Percentiles rank a stretch among this genome's conserved stretches.
Conservation (phyloP, 208 protist species). For the Herpetomonas tarakana region DNA sequence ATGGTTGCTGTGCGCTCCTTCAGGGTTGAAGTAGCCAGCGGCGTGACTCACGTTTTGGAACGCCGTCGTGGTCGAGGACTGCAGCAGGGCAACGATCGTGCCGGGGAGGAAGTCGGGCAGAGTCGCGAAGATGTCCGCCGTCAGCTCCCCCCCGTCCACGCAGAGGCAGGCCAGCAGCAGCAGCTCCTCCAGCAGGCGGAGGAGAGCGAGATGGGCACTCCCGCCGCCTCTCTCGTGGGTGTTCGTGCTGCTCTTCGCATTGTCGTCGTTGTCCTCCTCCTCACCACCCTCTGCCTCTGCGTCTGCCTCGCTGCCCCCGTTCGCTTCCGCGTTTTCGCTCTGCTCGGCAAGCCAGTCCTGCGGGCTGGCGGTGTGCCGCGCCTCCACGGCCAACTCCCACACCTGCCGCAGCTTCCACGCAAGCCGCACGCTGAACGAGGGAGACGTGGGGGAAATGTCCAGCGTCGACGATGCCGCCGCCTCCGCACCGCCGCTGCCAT, state of each 20-base stretch:
- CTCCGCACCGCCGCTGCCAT: neutral
- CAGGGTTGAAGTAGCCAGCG: conserved; percentile 17
- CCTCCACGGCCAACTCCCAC: conserved; percentile 33
- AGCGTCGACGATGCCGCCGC: too few relatives aligned
- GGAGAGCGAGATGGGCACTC: conserved; percentile 21
- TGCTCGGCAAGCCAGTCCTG: conserved; percentile 15
- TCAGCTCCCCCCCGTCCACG: conserved; percentile 45
- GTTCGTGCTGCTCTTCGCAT: neutral
- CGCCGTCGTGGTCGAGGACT: conserved; percentile 20
- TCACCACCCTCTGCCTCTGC: neutral
- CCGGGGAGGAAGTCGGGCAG: neutral
- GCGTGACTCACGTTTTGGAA: conserved; percentile 40
- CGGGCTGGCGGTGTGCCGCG: conserved; percentile 17
- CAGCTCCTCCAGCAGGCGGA: conserved; percentile 47
- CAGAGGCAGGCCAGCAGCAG: conserved; percentile 42
- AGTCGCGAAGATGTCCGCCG: neutral
- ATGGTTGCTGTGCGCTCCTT: neutral
- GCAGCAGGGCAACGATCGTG: conserved; percentile 23
- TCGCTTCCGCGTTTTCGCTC: conserved; percentile 3
- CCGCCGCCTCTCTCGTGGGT: neutral
- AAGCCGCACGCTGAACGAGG: conserved; percentile 9
- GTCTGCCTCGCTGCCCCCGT: neutral
- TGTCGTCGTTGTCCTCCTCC: conserved; percentile 3
- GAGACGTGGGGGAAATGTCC: neutral
- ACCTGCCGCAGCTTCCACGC: conserved; percentile 21